Conservation (phyloP, 177 flowering plant species). For the Vitis hybrid region DNA sequence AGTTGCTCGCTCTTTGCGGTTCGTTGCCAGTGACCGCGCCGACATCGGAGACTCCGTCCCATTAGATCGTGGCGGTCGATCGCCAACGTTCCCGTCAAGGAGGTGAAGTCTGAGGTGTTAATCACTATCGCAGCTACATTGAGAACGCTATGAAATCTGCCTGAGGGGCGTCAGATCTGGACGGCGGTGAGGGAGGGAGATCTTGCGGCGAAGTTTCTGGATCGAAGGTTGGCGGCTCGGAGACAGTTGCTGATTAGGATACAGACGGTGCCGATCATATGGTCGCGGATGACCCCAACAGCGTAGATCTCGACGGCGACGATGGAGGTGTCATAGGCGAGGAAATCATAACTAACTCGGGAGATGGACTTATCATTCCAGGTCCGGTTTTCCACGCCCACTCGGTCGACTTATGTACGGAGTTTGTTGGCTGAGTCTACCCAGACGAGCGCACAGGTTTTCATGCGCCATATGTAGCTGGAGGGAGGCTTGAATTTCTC, state of each 20-base stretch:
- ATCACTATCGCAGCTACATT: conserved; percentile 56
- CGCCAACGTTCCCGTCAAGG: conserved; percentile 37
- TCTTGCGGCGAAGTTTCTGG: neutral
- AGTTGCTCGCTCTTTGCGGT: conserved; percentile 14
- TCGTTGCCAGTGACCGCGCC: neutral
- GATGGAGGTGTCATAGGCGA: too few species aligned
- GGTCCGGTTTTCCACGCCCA: conserved; percentile 75
- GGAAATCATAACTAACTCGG: conserved; percentile 28
- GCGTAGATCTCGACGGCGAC: too few species aligned
- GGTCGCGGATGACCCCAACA: conserved; percentile 35
- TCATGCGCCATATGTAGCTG: conserved; percentile 39
- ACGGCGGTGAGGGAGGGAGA: conserved; percentile 44
- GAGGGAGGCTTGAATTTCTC: conserved; percentile 43
- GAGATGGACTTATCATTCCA: conserved; percentile 95
- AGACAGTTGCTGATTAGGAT: conserved; percentile 50
- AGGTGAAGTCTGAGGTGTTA: conserved; percentile 24
- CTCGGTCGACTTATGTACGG: conserved; percentile 58
- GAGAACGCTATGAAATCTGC: conserved; percentile 73
- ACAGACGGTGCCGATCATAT: conserved; percentile 75
- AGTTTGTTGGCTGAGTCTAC: conserved; percentile 35
- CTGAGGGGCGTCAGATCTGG: conserved; percentile 79
- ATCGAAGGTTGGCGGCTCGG: conserved; percentile 4
- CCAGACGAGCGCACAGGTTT: conserved; percentile 56
- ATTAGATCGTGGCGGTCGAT: conserved; percentile 62
- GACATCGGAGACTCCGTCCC: conserved; percentile 31